Evolutionary conservation across 805 yeast species (phyloP).

Genomic region (Kodamaea laetipori): DNA sequence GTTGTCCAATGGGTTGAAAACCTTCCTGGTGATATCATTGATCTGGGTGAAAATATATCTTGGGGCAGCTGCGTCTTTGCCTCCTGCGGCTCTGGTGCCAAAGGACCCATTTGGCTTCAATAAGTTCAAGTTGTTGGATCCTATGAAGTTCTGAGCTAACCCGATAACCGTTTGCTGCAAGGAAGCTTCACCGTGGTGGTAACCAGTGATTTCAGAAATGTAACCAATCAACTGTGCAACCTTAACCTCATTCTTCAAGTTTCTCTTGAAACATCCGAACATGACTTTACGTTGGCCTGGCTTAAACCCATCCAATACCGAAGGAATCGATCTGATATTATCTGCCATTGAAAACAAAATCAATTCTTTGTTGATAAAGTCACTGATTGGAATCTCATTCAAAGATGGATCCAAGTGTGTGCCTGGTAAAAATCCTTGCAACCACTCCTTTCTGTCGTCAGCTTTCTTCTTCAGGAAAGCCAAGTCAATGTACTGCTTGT

Average conservation of each 20-base stretch:
- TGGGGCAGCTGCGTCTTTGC: slow-evolving; percentile 97
- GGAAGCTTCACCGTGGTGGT: slow-evolving; percentile 94
- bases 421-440: slow-evolving; percentile 87
- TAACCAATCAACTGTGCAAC: slow-evolving; percentile 91
- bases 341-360: slow-evolving; percentile 96
- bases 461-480: slow-evolving; percentile 96
- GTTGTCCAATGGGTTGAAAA: slow-evolving; percentile 80
- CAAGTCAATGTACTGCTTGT: slow-evolving; percentile 75
- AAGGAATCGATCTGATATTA: slow-evolving; percentile 92
- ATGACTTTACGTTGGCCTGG: slow-evolving; percentile 96
- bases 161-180: slow-evolving; percentile 89
- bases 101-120: slow-evolving; percentile 92
- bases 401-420: slow-evolving; percentile 83
- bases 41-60: slow-evolving; percentile 93
- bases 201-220: slow-evolving; percentile 84
- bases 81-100: slow-evolving; percentile 95
- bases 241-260: slow-evolving; percentile 73
- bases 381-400: slow-evolving; percentile 80
- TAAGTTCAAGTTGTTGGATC: slow-evolving; percentile 83
- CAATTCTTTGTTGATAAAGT: slow-evolving; percentile 92
- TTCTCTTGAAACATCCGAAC: slow-evolving; percentile 83
- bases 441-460: slow-evolving; percentile 97
- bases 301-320: slow-evolving; percentile 90
- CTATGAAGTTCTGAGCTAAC: slow-evolving; percentile 92
- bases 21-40: slow-evolving; percentile 68